Percentiles rank a stretch among this genome's conserved stretches.
Conservation (phyloP, 164 flowering plant genomes). For the Sextonia rubra region DNA sequence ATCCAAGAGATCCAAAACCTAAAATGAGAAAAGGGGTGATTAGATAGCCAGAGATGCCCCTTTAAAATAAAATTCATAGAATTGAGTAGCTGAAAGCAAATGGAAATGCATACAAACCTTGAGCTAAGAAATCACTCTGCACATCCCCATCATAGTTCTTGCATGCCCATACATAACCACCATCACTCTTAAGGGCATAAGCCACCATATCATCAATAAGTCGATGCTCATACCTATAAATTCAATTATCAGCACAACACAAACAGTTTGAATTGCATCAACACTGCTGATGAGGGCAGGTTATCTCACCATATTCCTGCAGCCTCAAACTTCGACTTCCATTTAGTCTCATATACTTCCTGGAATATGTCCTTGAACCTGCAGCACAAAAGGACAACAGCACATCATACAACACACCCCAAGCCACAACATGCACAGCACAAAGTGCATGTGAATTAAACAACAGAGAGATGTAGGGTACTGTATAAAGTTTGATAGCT, state of each 20-base stretch:
- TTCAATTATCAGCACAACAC: constrained; percentile 4
- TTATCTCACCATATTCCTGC: constrained; percentile 74
- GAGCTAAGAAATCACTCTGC: constrained; percentile 98
- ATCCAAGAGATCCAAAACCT: constrained; percentile 97
- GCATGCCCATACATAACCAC: constrained; percentile 99
- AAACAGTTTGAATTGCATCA: background rate
- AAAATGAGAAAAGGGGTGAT: constrained; percentile 14
- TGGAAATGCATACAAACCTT: constrained; percentile 45
- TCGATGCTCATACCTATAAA: constrained; percentile 88
- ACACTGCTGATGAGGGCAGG: background rate
- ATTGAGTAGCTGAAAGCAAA: background rate
- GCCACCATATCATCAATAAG: constrained; percentile 99
- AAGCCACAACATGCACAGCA: background rate
- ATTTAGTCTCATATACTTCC: constrained; percentile 67
- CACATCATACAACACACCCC: background rate
- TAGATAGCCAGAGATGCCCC: background rate
- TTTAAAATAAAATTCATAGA: constrained; percentile 3
- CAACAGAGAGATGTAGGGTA: background rate
- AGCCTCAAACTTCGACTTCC: constrained; percentile 78
- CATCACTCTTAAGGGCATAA: constrained; percentile 95
- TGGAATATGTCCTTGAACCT: constrained; percentile 87
- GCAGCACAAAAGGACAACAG: constrained; percentile 5
- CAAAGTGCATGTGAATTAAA: background rate
- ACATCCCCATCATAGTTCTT: constrained; percentile 98
- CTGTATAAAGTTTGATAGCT: background rate